Evolutionary conservation across 176 grass and related monocot genomes (phyloP).

Genomic region (Oryza punctata): DNA sequence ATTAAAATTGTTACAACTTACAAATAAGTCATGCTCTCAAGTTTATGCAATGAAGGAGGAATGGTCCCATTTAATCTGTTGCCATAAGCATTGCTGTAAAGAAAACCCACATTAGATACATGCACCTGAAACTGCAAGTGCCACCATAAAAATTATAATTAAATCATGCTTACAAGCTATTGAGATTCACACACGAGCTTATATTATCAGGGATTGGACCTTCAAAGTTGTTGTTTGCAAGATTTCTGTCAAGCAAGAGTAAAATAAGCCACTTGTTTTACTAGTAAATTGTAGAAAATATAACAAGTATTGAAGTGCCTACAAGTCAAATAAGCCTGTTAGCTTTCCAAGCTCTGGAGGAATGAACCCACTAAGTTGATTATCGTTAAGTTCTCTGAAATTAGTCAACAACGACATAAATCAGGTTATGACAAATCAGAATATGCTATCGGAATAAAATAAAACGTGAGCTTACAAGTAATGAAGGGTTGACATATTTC

Average conservation of each 20-base stretch:
- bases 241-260: conserved; percentile 55
- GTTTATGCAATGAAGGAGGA: conserved; percentile 73
- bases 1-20: conserved; percentile 45
- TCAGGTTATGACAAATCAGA: not conserved
- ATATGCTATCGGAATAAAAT: not conserved
- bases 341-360: conserved; percentile 92
- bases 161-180: conserved; percentile 86
- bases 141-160: not conserved
- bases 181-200: conserved; percentile 92
- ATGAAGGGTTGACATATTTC: conserved; percentile 95
- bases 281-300: not conserved
- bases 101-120: conserved; percentile 16
- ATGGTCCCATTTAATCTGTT: conserved; percentile 96
- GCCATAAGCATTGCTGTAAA: conserved; percentile 79
- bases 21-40: conserved; percentile 99
- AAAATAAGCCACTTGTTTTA: not conserved
- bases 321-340: conserved; percentile 92
- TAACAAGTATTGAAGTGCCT: conserved; percentile 35
- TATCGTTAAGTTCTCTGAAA: conserved; percentile 91
- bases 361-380: conserved; percentile 74
- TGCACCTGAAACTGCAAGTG: not conserved
- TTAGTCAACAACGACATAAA: conserved; percentile 11
- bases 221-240: conserved; percentile 89
- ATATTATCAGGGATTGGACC: conserved; percentile 91
- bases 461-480: conserved; percentile 63